phyloP scores from a whole-genome alignment of 78 protist genomes.

The Emiliania huxleyi region DNA sequence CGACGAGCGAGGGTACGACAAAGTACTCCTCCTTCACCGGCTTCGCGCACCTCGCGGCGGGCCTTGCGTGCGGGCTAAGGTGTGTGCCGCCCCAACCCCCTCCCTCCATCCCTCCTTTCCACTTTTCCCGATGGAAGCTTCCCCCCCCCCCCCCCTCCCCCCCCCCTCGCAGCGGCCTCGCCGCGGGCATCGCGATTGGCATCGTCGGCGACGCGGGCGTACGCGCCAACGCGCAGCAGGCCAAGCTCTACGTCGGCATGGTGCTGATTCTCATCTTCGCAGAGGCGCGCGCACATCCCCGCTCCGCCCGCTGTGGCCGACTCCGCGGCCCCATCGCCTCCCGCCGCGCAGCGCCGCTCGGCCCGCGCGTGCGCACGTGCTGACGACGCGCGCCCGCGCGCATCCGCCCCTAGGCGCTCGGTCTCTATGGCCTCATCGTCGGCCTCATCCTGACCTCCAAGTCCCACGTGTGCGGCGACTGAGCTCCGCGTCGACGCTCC shows the following conservation, averaged over 20 bases:
- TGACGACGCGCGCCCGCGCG: slow-evolving; percentile 27
- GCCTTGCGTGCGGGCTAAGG: slow-evolving; percentile 60
- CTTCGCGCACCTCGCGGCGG: slow-evolving; percentile 70
- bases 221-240: slow-evolving; percentile 79
- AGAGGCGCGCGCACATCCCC: too few relatives aligned
- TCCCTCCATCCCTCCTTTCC: too few relatives aligned
- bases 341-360: background rate
- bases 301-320: background rate
- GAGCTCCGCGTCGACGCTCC: too few relatives aligned
- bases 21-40: slow-evolving; percentile 58
- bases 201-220: slow-evolving; percentile 95
- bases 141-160: too few relatives aligned
- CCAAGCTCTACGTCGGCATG: slow-evolving; percentile 83
- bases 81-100: too few relatives aligned
- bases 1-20: background rate
- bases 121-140: too few relatives aligned
- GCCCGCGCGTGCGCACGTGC: background rate
- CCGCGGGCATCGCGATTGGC: slow-evolving; percentile 94
- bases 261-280: slow-evolving; percentile 93
- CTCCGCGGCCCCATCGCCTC: background rate
- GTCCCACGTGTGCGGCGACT: background rate
- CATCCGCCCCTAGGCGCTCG: too few relatives aligned
- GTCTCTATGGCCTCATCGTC: slow-evolving; percentile 92
- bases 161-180: slow-evolving; percentile 93
- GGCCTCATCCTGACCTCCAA: slow-evolving; percentile 68